Percentiles rank a stretch among this genome's conserved stretches.
These are phyloP conservation scores for Corynascus novoguineensis DNA, from an alignment of 495 filamentous ascomycete genomes.

Conservation along the genomic window DNA sequence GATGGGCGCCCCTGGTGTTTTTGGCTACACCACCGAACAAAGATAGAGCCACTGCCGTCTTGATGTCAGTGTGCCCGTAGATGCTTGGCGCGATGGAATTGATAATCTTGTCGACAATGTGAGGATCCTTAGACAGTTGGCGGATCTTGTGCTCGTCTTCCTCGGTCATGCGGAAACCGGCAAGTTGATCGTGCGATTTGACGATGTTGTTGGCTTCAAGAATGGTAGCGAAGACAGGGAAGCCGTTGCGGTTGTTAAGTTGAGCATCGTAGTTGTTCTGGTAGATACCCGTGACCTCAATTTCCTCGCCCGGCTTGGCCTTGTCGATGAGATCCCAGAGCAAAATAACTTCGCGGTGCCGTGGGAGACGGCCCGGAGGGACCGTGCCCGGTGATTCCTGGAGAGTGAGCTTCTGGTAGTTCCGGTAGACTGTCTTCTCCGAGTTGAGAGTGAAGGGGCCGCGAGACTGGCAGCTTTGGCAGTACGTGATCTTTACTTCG, in stretches of 20 bases:
- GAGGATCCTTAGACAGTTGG: slow-evolving; percentile 75
- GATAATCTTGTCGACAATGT: slow-evolving; percentile 92
- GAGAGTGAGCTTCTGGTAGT: slow-evolving; percentile 96
- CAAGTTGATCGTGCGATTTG: slow-evolving; percentile 96
- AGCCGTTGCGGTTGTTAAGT: slow-evolving; percentile 97
- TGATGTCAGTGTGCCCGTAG: slow-evolving; percentile 95
- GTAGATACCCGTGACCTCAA: slow-evolving; percentile 96
- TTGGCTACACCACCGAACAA: slow-evolving; percentile 96
- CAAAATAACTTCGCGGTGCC: slow-evolving; percentile 91
- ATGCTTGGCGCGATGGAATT: slow-evolving; percentile 94
- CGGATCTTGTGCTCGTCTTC: slow-evolving; percentile 93
- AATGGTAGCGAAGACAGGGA: slow-evolving; percentile 97
- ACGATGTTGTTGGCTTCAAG: slow-evolving; percentile 96
- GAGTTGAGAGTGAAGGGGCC: slow-evolving; percentile 95
- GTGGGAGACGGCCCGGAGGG: slow-evolving; percentile 89
- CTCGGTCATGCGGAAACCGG: slow-evolving; percentile 93
- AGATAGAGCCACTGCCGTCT: slow-evolving; percentile 90
- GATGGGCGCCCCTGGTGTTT: slow-evolving; percentile 76
- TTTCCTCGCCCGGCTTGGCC: slow-evolving; percentile 95
- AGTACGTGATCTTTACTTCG: slow-evolving; percentile 94
- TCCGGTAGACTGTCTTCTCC: slow-evolving; percentile 98
- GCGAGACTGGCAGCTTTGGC: slow-evolving; percentile 93
- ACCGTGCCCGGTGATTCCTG: slow-evolving; percentile 98
- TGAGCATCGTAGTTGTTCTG: slow-evolving; percentile 98
- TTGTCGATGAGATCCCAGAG: slow-evolving; percentile 96